These are phyloP conservation scores for Plantago elongata DNA, from an alignment of 257 asterid species.

Conservation along the genomic window DNA sequence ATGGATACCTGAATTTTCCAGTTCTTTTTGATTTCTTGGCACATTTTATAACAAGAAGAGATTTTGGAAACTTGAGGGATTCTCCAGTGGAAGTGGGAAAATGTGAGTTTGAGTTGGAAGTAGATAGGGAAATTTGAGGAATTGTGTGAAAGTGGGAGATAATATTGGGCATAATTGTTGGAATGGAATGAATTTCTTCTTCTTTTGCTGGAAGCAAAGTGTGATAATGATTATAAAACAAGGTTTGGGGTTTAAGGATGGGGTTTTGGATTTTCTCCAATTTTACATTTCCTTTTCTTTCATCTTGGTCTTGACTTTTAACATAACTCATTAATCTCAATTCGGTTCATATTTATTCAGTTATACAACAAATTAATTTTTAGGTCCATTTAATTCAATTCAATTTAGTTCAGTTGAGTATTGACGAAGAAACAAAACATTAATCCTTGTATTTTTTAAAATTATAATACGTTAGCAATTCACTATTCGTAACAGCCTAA, in stretches of 20 bases:
- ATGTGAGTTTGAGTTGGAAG: conserved; percentile 24
- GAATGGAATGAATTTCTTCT: conserved; percentile 2
- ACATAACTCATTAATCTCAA: too few species aligned
- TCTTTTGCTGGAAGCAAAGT: conserved; percentile 16
- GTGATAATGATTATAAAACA: background rate
- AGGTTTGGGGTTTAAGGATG: conserved; percentile 17
- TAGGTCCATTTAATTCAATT: too few species aligned
- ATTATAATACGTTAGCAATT: too few species aligned
- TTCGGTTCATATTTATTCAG: too few species aligned
- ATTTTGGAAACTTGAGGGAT: conserved; percentile 20
- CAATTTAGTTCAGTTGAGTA: too few species aligned
- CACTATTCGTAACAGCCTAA: too few species aligned
- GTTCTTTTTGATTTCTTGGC: conserved; percentile 66
- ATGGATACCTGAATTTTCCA: conserved; percentile 87
- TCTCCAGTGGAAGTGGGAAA: conserved; percentile 17
- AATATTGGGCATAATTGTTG: conserved; percentile 35
- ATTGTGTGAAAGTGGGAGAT: conserved; percentile 29
- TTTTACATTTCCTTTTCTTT: background rate
- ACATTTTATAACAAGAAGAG: conserved; percentile 28
- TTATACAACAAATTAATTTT: too few species aligned
- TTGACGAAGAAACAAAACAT: too few species aligned
- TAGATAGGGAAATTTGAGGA: conserved; percentile 29
- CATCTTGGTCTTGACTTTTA: too few species aligned
- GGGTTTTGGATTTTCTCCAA: conserved; percentile 19
- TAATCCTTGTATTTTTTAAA: too few species aligned